phyloP scores from a whole-genome alignment of 2,329 filamentous ascomycete genomes.

The Colletotrichum zoysiae region DNA sequence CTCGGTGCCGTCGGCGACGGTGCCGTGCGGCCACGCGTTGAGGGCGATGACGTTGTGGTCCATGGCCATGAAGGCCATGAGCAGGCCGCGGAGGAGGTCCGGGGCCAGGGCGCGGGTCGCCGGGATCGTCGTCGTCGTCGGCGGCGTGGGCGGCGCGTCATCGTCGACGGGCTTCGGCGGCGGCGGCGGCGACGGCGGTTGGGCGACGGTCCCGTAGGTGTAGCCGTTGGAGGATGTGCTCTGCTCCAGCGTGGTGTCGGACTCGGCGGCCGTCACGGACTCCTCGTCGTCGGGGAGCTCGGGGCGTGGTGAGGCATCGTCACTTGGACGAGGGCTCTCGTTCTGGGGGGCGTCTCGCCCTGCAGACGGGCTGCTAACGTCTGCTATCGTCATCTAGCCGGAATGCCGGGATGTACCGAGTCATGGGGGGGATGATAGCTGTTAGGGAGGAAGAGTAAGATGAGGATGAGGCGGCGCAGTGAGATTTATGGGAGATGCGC shows the following conservation, averaged over 20 bases:
- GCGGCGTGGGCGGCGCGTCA: neutral
- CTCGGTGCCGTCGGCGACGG: slow-evolving; percentile 51
- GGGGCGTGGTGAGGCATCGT: neutral
- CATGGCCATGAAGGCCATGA: slow-evolving; percentile 60
- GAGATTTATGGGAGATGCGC: too few species aligned
- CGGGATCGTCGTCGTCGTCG: neutral
- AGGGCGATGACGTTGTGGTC: slow-evolving; percentile 57
- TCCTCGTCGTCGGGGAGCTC: slow-evolving; percentile 17
- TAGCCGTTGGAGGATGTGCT: slow-evolving; percentile 4
- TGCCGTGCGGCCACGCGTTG: slow-evolving; percentile 57
- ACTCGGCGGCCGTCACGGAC: slow-evolving; percentile 4
- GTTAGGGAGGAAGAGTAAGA: neutral
- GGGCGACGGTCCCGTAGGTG: slow-evolving; percentile 15
- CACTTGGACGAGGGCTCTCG: neutral
- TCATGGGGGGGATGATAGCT: too few species aligned
- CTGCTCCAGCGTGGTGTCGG: neutral
- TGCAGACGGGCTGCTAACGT: neutral
- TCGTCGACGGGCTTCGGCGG: neutral
- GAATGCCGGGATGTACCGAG: too few species aligned
- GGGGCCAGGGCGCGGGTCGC: slow-evolving; percentile 54
- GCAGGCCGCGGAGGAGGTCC: slow-evolving; percentile 58
- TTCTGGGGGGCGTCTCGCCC: neutral
- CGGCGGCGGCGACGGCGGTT: neutral
- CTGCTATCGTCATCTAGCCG: neutral
- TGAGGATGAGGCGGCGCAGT: neutral